These are phyloP conservation scores for Diaporthe australafricana DNA, from an alignment of 2,329 filamentous ascomycete genomes.

Conservation along the genomic window DNA sequence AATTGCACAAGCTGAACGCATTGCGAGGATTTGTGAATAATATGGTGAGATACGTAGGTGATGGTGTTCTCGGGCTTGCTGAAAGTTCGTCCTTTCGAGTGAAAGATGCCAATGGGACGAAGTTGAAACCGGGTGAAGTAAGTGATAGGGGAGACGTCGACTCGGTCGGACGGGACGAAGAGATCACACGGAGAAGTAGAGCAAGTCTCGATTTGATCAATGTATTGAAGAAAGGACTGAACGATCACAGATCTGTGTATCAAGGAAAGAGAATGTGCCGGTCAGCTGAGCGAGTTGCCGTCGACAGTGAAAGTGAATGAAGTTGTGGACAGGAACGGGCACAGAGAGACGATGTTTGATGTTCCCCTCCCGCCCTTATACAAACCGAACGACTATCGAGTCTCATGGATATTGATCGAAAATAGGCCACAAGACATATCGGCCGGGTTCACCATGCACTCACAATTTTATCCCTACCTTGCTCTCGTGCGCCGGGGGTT, in stretches of 20 bases:
- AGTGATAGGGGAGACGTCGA: conserved; percentile 8
- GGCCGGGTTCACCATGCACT: conserved; percentile 13
- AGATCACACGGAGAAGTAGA: not conserved
- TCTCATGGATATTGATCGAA: conserved; percentile 24
- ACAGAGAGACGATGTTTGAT: not conserved
- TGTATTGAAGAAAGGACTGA: conserved; percentile 25
- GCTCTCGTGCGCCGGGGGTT: conserved; percentile 10
- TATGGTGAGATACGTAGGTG: not conserved
- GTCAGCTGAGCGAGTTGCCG: conserved; percentile 1
- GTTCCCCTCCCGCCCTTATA: conserved; percentile 19
- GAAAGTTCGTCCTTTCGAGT: not conserved
- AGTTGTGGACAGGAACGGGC: not conserved
- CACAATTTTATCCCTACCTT: not conserved
- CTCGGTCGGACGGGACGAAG: not conserved
- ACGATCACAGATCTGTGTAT: conserved; percentile 32
- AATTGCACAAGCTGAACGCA: conserved; percentile 48
- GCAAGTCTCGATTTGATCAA: not conserved
- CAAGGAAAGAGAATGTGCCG: conserved; percentile 24
- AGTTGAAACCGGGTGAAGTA: conserved; percentile 14
- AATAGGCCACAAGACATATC: conserved; percentile 13
- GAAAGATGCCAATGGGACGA: conserved; percentile 2
- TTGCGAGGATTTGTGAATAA: conserved; percentile 40
- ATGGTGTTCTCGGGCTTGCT: not conserved
- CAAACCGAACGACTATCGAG: not conserved
- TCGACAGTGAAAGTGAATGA: conserved; percentile 17